phyloP scores from a whole-genome alignment of 2,329 filamentous ascomycete species.

The Alternaria rosae region DNA sequence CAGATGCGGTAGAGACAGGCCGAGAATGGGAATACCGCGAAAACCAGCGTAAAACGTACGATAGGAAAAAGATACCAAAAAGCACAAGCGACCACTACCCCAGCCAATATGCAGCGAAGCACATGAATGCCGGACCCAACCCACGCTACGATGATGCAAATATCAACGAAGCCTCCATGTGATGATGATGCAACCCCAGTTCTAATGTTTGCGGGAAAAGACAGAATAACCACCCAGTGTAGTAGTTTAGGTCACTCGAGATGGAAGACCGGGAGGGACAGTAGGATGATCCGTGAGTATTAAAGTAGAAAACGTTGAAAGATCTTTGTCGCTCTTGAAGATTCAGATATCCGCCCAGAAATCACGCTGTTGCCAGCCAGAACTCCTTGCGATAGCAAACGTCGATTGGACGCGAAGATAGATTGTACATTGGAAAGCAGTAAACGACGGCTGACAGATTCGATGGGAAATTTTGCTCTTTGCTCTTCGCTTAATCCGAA shows the following conservation, averaged over 20 bases:
- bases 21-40: slow-evolving; percentile 16
- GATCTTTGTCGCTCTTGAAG: slow-evolving; percentile 30
- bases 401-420: slow-evolving; percentile 22
- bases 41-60: slow-evolving; percentile 21
- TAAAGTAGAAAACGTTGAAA: slow-evolving; percentile 20
- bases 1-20: slow-evolving; percentile 19
- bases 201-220: slow-evolving; percentile 36
- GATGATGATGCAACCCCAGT: slow-evolving; percentile 33
- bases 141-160: slow-evolving; percentile 34
- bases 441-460: slow-evolving; percentile 11
- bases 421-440: slow-evolving; percentile 33
- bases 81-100: slow-evolving; percentile 35
- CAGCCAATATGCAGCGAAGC: slow-evolving; percentile 34
- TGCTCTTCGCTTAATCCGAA: slow-evolving; percentile 16
- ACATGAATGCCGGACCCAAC: slow-evolving; percentile 25
- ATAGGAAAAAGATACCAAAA: slow-evolving; percentile 20
- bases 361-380: slow-evolving; percentile 26
- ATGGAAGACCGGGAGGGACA: slow-evolving; percentile 10
- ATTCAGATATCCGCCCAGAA: slow-evolving; percentile 32
- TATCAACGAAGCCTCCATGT: slow-evolving; percentile 33
- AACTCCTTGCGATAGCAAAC: slow-evolving; percentile 24
- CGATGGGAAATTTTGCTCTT: slow-evolving; percentile 7
- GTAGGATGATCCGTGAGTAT: slow-evolving; percentile 11
- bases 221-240: slow-evolving; percentile 35
- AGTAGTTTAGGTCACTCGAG: slow-evolving; percentile 16